These are phyloP conservation scores for Blepharisma undulans DNA, from an alignment of 169 alveolate species.

Conservation along the genomic window DNA sequence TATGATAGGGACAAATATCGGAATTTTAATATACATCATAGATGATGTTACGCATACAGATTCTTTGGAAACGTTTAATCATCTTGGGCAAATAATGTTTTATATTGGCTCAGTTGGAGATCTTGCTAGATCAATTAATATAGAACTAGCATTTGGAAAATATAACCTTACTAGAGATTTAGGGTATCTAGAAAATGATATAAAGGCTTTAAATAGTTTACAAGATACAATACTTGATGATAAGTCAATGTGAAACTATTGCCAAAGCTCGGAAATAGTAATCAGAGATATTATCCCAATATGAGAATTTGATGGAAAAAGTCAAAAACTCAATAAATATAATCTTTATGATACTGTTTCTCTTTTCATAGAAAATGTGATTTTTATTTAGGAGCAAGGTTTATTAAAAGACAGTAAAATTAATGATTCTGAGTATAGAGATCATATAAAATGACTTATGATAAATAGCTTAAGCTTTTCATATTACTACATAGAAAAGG, in stretches of 20 bases:
- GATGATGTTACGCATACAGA: background rate
- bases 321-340: background rate
- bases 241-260: background rate
- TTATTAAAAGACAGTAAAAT: too few species aligned
- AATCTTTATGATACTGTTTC: background rate
- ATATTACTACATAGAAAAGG: background rate
- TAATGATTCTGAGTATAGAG: background rate
- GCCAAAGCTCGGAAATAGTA: background rate
- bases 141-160: background rate
- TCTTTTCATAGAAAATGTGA: background rate
- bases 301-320: background rate
- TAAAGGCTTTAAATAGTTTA: background rate
- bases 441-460: background rate
- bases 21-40: background rate
- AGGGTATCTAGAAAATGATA: background rate
- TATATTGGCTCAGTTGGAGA: background rate
- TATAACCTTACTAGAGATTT: background rate
- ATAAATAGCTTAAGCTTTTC: background rate
- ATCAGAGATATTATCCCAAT: background rate
- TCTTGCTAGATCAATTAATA: background rate
- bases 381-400: background rate
- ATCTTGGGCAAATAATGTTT: background rate
- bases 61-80: background rate
- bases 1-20: background rate
- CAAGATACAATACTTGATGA: background rate